Conservation (phyloP, 495 filamentous ascomycete genomes). For the Daldinia concentrica region DNA sequence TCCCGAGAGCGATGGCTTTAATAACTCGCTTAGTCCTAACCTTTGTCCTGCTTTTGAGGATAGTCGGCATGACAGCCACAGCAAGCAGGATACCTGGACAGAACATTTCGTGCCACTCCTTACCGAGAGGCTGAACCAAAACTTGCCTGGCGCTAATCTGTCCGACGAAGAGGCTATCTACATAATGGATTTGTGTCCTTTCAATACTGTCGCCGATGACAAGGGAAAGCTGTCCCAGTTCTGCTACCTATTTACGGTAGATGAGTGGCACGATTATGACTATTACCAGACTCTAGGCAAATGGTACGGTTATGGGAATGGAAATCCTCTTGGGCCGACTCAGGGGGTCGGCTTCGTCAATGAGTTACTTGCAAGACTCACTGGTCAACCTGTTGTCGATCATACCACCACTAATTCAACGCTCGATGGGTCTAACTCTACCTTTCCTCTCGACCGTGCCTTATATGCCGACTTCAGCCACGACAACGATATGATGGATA, state of each 20-base stretch:
- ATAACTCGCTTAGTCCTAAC: constrained; percentile 81
- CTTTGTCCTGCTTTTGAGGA: constrained; percentile 72
- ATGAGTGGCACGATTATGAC: constrained; percentile 79
- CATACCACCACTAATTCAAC: constrained; percentile 77
- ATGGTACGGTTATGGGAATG: constrained; percentile 80
- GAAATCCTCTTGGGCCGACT: constrained; percentile 78
- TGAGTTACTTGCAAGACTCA: constrained; percentile 84
- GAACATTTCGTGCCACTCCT: constrained; percentile 69
- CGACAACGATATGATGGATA: constrained; percentile 81
- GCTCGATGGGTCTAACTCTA: constrained; percentile 65
- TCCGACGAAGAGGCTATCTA: constrained; percentile 65
- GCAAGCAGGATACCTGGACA: constrained; percentile 63
- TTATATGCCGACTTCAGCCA: constrained; percentile 90
- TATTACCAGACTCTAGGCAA: constrained; percentile 80
- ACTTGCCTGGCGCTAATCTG: constrained; percentile 70
- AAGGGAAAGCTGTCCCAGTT: constrained; percentile 64
- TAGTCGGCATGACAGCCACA: constrained; percentile 56
- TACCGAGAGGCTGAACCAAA: constrained; percentile 65
- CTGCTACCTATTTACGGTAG: constrained; percentile 72
- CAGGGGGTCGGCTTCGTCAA: constrained; percentile 87
- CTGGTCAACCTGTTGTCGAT: constrained; percentile 69
- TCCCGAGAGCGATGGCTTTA: constrained; percentile 66
- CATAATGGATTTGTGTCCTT: constrained; percentile 89
- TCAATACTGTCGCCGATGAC: constrained; percentile 70
- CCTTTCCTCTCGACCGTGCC: constrained; percentile 72